These are phyloP conservation scores for Capronia coronata DNA, from an alignment of 2,329 filamentous ascomycete genomes.

Conservation along the genomic window DNA sequence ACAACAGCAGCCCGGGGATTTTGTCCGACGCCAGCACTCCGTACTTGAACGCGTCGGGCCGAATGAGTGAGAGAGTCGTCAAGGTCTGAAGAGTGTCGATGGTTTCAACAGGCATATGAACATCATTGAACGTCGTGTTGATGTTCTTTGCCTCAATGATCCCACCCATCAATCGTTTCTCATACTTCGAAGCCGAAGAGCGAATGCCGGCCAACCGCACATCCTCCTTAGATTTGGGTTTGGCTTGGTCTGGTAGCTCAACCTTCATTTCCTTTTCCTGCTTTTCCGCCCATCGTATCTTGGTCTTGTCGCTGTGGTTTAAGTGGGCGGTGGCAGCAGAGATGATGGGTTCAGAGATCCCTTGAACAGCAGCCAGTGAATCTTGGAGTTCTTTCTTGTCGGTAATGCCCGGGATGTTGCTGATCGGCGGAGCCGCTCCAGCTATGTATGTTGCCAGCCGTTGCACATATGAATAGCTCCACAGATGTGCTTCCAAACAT, in stretches of 20 bases:
- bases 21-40: slow-evolving; percentile 86
- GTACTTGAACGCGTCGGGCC: slow-evolving; percentile 93
- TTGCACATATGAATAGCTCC: slow-evolving; percentile 56
- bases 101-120: slow-evolving; percentile 75
- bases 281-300: slow-evolving; percentile 37
- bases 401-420: slow-evolving; percentile 44
- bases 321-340: slow-evolving; percentile 36
- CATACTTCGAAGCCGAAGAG: slow-evolving; percentile 63
- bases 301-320: slow-evolving; percentile 41
- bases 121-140: slow-evolving; percentile 77
- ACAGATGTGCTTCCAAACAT: slow-evolving; percentile 40
- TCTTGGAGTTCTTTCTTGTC: slow-evolving; percentile 36
- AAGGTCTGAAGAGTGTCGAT: slow-evolving; percentile 82
- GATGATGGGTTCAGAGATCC: slow-evolving; percentile 25
- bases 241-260: slow-evolving; percentile 25
- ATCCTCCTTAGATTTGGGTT: slow-evolving; percentile 33
- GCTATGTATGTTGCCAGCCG: slow-evolving; percentile 49
- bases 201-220: slow-evolving; percentile 44
- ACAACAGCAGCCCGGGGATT: slow-evolving; percentile 81
- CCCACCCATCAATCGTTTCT: slow-evolving; percentile 73
- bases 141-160: slow-evolving; percentile 77
- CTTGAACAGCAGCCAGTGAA: slow-evolving; percentile 3
- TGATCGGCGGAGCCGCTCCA: slow-evolving; percentile 32
- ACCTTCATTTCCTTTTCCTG: slow-evolving; percentile 12
- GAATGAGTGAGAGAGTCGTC: slow-evolving; percentile 76